These are phyloP conservation scores for Heliocybe sulcata DNA, from an alignment of 1,284 basidiomycete genomes.

Conservation along the genomic window DNA sequence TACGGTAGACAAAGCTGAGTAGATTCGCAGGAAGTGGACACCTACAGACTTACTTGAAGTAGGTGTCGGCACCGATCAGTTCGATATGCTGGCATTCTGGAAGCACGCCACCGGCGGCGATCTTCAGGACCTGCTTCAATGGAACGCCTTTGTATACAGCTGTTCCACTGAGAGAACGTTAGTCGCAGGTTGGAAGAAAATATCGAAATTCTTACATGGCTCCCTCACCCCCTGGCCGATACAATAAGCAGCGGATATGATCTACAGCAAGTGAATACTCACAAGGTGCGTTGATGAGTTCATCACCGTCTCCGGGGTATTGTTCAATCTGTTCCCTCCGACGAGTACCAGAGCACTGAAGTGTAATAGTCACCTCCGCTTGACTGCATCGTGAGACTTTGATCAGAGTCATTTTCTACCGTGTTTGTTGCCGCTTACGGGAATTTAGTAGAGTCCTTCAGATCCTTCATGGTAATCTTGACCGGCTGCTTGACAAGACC, in stretches of 20 bases:
- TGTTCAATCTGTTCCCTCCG: conserved; percentile 45
- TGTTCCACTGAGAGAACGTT: not conserved
- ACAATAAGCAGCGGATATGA: conserved; percentile 8
- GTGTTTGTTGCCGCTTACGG: conserved; percentile 26
- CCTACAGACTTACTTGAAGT: conserved; percentile 39
- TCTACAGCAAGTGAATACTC: not conserved
- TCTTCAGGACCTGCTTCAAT: conserved; percentile 45
- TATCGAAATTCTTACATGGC: conserved; percentile 35
- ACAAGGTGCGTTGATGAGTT: conserved; percentile 38
- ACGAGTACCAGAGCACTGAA: conserved; percentile 49
- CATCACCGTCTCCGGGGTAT: conserved; percentile 53
- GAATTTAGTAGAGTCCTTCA: conserved; percentile 37
- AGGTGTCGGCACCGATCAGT: conserved; percentile 51
- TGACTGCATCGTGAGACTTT: conserved; percentile 24
- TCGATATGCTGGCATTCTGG: conserved; percentile 45
- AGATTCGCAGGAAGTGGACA: not conserved
- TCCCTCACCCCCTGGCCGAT: conserved; percentile 40
- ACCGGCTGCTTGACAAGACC: conserved; percentile 39
- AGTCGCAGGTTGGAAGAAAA: not conserved
- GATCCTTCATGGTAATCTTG: conserved; percentile 35
- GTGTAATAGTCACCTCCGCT: conserved; percentile 40
- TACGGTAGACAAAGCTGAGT: not conserved
- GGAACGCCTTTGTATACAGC: conserved; percentile 35
- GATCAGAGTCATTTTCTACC: not conserved
- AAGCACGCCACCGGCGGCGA: conserved; percentile 41